A percentile compares a stretch with the other conserved stretches of the same genome.
Evolutionary conservation across 768 basidiomycete genomes (phyloP).

Genomic region (Amanita rubescens): DNA sequence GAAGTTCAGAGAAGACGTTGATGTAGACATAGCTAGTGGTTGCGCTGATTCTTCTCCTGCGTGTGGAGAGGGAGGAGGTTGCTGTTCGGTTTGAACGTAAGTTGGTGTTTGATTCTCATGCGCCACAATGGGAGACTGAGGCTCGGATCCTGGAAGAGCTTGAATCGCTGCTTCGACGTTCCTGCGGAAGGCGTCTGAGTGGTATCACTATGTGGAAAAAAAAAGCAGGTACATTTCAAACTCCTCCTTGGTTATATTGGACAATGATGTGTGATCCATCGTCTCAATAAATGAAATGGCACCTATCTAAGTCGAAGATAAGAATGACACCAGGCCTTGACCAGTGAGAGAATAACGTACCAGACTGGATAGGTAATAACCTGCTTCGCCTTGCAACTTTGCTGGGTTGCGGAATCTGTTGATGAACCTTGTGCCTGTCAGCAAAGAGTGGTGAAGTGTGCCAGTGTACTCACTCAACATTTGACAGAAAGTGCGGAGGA

Average conservation of each 20-base stretch:
- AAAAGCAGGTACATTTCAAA: slow-evolving; percentile 61
- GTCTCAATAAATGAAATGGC: slow-evolving; percentile 97
- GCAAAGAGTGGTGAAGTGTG: background rate
- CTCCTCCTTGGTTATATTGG: slow-evolving; percentile 89
- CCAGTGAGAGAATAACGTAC: slow-evolving; percentile 36
- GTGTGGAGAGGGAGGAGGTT: slow-evolving; percentile 34
- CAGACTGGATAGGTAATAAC: slow-evolving; percentile 94
- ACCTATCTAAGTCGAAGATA: slow-evolving; percentile 57
- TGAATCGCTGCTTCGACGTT: slow-evolving; percentile 49
- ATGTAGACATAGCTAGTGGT: slow-evolving; percentile 58
- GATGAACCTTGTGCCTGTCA: slow-evolving; percentile 61
- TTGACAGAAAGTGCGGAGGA: slow-evolving; percentile 87
- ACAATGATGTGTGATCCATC: slow-evolving; percentile 92
- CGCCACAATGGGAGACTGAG: slow-evolving; percentile 26
- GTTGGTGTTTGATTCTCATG: slow-evolving; percentile 20
- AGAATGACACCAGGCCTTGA: background rate
- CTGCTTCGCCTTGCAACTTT: slow-evolving; percentile 91
- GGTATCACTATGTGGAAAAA: background rate
- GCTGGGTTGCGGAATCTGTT: slow-evolving; percentile 87
- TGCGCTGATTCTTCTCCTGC: slow-evolving; percentile 88
- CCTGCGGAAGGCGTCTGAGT: slow-evolving; percentile 18
- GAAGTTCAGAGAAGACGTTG: slow-evolving; percentile 44
- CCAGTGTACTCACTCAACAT: slow-evolving; percentile 69
- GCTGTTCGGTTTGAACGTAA: slow-evolving; percentile 7
- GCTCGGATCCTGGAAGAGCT: slow-evolving; percentile 37